phyloP scores from a whole-genome alignment of 148 eudicot genomes.

The Limonium bicolor region DNA sequence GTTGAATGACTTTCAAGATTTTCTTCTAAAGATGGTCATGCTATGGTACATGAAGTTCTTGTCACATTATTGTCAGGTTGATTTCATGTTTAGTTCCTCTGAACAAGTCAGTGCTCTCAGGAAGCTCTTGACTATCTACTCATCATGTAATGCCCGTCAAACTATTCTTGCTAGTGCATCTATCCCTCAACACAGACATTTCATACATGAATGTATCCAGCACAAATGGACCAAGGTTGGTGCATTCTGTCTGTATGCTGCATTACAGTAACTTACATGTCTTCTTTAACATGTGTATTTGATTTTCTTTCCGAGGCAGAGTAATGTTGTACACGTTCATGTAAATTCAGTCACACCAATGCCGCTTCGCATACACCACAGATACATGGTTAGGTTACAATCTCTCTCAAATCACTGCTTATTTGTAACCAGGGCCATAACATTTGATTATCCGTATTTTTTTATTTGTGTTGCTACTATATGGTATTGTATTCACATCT shows the following conservation, averaged over 20 bases:
- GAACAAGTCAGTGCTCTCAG: slow-evolving; percentile 57
- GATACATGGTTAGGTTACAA: slow-evolving; percentile 48
- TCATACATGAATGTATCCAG: slow-evolving; percentile 68
- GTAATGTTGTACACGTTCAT: slow-evolving; percentile 66
- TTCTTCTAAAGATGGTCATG: too few relatives aligned
- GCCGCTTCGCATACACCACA: slow-evolving; percentile 67
- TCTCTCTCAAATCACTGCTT: background rate
- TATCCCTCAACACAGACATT: slow-evolving; percentile 80
- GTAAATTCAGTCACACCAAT: slow-evolving; percentile 81
- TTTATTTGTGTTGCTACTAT: too few relatives aligned
- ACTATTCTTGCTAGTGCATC: slow-evolving; percentile 97
- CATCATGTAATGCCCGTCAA: slow-evolving; percentile 57
- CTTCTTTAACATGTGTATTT: slow-evolving; percentile 6
- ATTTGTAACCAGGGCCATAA: too few relatives aligned
- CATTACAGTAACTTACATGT: background rate
- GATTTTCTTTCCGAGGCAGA: slow-evolving; percentile 22
- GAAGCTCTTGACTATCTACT: slow-evolving; percentile 60
- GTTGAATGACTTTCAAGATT: too few relatives aligned
- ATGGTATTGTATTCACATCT: too few relatives aligned
- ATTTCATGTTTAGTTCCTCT: slow-evolving; percentile 78
- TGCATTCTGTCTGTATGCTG: too few relatives aligned
- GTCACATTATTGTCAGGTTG: slow-evolving; percentile 39
- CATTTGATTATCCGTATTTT: too few relatives aligned
- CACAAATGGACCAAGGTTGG: slow-evolving; percentile 97
- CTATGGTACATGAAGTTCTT: background rate